Conservation (phyloP, 352 stramenopile genomes). For the Globisporangium cystogenes region DNA sequence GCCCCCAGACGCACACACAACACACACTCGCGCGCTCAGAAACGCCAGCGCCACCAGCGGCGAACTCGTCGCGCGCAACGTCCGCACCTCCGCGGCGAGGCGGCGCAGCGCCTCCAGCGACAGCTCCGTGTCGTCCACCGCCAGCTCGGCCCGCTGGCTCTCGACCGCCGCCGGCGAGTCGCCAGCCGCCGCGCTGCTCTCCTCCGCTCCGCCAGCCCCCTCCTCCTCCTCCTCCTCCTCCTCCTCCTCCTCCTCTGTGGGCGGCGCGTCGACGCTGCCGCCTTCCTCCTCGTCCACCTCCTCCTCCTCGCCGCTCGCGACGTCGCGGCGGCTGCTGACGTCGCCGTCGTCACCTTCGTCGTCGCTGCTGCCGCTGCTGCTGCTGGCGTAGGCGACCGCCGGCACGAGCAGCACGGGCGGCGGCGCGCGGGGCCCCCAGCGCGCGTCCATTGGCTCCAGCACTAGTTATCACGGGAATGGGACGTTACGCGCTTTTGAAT, state of each 20-base stretch:
- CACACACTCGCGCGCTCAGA: constrained; percentile 17
- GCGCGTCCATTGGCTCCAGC: background rate
- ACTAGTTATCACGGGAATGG: too few relatives aligned
- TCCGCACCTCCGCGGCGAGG: constrained; percentile 21
- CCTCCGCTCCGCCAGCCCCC: background rate
- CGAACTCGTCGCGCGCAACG: background rate
- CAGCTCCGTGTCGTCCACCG: background rate
- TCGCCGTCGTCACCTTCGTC: background rate
- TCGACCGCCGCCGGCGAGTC: too few relatives aligned
- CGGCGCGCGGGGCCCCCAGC: background rate
- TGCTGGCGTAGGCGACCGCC: constrained; percentile 22
- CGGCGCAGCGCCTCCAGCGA: background rate
- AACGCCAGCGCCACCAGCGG: background rate
- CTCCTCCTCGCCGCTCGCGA: background rate
- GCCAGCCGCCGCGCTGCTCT: background rate
- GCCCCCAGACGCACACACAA: constrained; percentile 6
- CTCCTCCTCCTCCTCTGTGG: background rate
- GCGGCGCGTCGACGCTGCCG: background rate
- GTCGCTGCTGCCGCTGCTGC: background rate
- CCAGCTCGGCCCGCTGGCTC: background rate
- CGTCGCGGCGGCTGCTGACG: background rate
- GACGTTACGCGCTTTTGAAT: too few relatives aligned
- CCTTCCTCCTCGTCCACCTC: background rate
- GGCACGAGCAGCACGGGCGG: constrained; percentile 17
- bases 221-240: background rate